Evolutionary conservation across 495 filamentous ascomycete genomes (phyloP).

Genomic region (Rostrohypoxylon terebratum): DNA sequence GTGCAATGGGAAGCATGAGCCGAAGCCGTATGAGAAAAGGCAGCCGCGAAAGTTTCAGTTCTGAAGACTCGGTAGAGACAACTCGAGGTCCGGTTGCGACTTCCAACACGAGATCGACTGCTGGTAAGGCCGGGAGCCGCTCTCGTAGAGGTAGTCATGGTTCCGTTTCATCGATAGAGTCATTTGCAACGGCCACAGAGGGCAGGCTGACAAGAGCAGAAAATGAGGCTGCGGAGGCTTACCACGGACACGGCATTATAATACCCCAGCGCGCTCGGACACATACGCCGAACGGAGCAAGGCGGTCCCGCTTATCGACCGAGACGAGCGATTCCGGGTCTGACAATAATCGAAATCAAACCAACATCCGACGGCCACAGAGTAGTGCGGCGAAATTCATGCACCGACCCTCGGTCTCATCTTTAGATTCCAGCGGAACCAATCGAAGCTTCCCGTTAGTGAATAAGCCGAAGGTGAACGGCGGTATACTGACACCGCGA

Average conservation of each 20-base stretch:
- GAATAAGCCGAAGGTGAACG: conserved; percentile 60
- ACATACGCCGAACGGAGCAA: conserved; percentile 48
- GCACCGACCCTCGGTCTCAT: conserved; percentile 63
- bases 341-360: conserved; percentile 37
- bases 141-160: conserved; percentile 70
- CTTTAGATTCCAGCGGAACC: conserved; percentile 61
- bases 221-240: conserved; percentile 36
- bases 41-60: conserved; percentile 69
- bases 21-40: conserved; percentile 57
- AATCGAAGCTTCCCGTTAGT: conserved; percentile 66
- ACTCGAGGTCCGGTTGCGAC: conserved; percentile 65
- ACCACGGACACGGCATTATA: conserved; percentile 36
- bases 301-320: conserved; percentile 47
- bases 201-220: conserved; percentile 55
- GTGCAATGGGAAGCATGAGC: conserved; percentile 80
- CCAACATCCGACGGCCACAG: conserved; percentile 53
- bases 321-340: conserved; percentile 52
- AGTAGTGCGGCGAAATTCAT: conserved; percentile 50
- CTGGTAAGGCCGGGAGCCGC: conserved; percentile 49
- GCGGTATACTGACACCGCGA: conserved; percentile 55
- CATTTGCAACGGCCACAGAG: conserved; percentile 87
- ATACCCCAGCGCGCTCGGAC: conserved; percentile 47
- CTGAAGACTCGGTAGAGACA: conserved; percentile 80
- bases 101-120: conserved; percentile 31
- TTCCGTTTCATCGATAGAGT: conserved; percentile 80